A percentile compares a stretch with the other conserved stretches of the same genome.
These are phyloP conservation scores for Podaxis rugospora DNA, from an alignment of 768 basidiomycete genomes.

Conservation along the genomic window DNA sequence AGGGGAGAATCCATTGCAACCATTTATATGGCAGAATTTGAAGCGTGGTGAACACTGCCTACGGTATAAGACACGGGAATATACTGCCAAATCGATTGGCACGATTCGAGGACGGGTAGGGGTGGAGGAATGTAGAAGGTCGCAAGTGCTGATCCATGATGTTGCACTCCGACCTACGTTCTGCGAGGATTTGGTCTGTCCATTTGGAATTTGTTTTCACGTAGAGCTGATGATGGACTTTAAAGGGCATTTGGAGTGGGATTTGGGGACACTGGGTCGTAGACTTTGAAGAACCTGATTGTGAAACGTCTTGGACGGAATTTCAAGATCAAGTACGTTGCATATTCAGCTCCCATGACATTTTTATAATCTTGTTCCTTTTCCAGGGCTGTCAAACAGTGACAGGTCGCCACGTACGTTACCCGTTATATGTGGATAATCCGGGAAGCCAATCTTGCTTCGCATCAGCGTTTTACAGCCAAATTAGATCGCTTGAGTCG, in stretches of 20 bases:
- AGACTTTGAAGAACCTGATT: conserved; percentile 4
- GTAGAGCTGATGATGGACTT: not conserved
- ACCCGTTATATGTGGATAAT: no score
- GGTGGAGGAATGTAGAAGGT: not conserved
- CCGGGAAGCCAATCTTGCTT: not conserved
- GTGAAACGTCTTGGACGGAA: not conserved
- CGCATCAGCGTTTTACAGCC: not conserved
- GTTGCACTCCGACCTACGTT: not conserved
- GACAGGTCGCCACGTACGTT: not conserved
- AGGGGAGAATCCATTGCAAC: not conserved
- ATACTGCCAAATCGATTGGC: not conserved
- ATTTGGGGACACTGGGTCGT: conserved; percentile 7
- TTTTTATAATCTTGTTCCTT: not conserved
- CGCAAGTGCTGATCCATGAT: not conserved
- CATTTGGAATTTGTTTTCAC: not conserved
- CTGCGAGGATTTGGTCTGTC: not conserved
- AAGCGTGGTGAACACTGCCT: conserved; percentile 2
- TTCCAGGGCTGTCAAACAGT: not conserved
- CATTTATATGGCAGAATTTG: not conserved
- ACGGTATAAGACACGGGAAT: conserved; percentile 1
- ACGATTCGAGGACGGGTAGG: not conserved
- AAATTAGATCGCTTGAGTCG: not conserved
- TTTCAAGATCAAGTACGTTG: not conserved
- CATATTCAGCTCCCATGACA: not conserved
- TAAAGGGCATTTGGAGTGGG: not conserved